These are phyloP conservation scores for Cyberlindnera maritima DNA, from an alignment of 805 yeast species.

Conservation along the genomic window DNA sequence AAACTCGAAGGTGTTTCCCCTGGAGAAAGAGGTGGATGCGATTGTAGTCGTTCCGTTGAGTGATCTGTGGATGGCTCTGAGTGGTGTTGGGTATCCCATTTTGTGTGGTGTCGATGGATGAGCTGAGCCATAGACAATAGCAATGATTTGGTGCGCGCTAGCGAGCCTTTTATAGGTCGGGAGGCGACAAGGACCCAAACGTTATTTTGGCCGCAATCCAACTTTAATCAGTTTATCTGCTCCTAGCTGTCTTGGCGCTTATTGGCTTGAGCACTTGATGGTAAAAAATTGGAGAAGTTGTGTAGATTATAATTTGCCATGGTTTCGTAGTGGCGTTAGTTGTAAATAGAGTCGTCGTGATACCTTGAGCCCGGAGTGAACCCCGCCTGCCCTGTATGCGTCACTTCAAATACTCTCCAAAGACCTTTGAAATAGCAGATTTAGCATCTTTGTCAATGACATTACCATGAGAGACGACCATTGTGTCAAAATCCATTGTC, in stretches of 20 bases:
- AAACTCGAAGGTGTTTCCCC: conserved; percentile 29
- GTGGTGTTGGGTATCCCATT: conserved; percentile 41
- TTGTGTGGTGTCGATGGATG: neutral
- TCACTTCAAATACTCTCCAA: conserved; percentile 16
- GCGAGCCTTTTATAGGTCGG: neutral
- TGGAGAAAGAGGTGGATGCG: conserved; percentile 35
- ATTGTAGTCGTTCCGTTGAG: conserved; percentile 31
- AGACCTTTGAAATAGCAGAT: conserved; percentile 23
- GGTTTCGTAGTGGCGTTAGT: too few relatives aligned
- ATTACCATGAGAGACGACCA: conserved; percentile 60
- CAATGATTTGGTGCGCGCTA: neutral
- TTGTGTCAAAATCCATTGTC: conserved; percentile 46
- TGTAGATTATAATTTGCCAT: too few relatives aligned
- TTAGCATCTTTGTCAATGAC: conserved; percentile 43
- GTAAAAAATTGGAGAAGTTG: too few relatives aligned
- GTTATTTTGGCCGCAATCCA: too few relatives aligned
- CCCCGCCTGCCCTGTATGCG: neutral
- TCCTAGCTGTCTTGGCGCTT: too few relatives aligned
- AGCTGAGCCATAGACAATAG: too few relatives aligned
- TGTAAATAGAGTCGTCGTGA: too few relatives aligned
- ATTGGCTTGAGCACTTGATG: too few relatives aligned
- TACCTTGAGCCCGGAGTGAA: neutral
- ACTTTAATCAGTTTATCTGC: too few relatives aligned
- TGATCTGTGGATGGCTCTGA: conserved; percentile 39
- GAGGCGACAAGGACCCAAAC: too few relatives aligned